Evolutionary conservation across 768 basidiomycete genomes (phyloP).

Genomic region (Gymnopilus dilepis): DNA sequence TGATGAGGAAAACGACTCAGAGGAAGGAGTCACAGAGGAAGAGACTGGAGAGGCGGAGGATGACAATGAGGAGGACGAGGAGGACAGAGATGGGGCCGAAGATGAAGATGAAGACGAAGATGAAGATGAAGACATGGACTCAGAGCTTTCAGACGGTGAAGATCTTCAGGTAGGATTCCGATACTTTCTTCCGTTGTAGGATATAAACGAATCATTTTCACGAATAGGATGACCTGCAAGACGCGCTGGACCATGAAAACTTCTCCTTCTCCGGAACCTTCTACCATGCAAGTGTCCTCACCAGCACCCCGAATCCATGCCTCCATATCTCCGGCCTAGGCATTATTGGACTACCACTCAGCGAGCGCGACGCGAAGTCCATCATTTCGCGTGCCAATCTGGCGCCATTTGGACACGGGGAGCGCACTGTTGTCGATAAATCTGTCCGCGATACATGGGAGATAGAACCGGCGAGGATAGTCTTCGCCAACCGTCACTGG

Average conservation of each 20-base stretch:
- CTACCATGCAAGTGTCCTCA: slow-evolving; percentile 29
- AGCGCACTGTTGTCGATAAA: slow-evolving; percentile 47
- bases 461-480: slow-evolving; percentile 44
- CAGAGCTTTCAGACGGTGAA: slow-evolving; percentile 1
- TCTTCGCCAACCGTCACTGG: slow-evolving; percentile 50
- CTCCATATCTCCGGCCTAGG: slow-evolving; percentile 46
- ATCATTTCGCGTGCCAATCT: slow-evolving; percentile 41
- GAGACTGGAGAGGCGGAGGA: background rate
- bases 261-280: slow-evolving; percentile 40
- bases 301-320: slow-evolving; percentile 45
- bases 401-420: slow-evolving; percentile 52
- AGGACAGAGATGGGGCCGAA: background rate
- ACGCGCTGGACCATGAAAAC: slow-evolving; percentile 29
- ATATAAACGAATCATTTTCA: background rate
- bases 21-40: too few relatives aligned
- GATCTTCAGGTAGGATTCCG: background rate
- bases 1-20: too few relatives aligned
- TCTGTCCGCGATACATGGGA: slow-evolving; percentile 57
- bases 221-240: slow-evolving; percentile 36
- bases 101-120: slow-evolving; percentile 1
- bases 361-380: slow-evolving; percentile 40
- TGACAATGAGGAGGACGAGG: background rate
- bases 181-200: background rate
- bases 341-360: slow-evolving; percentile 48
- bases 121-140: slow-evolving; percentile 6